phyloP scores from a whole-genome alignment of 2,329 filamentous ascomycete species.

The Penicillium sp. region DNA sequence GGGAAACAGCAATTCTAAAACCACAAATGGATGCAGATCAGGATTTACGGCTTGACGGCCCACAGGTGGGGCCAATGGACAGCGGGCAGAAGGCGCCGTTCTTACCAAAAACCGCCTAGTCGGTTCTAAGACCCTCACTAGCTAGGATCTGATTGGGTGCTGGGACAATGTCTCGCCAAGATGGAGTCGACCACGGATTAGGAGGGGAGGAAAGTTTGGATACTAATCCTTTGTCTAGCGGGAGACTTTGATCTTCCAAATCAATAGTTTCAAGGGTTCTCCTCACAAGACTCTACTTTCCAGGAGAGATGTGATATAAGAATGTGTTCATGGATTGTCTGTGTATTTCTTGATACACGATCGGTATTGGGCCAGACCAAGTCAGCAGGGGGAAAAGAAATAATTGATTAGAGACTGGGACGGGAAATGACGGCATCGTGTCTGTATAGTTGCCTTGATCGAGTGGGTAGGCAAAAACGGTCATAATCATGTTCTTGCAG shows the following conservation, averaged over 20 bases:
- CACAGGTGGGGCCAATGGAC: background rate
- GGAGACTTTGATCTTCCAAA: background rate
- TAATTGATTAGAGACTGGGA: background rate
- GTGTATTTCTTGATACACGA: background rate
- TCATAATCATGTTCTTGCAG: background rate
- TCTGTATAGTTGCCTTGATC: background rate
- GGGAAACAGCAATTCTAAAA: background rate
- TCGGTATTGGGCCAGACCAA: background rate
- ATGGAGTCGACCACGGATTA: background rate
- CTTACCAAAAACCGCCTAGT: background rate
- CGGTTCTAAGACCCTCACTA: background rate
- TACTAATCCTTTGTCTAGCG: background rate
- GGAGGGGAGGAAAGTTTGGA: background rate
- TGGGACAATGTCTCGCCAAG: background rate
- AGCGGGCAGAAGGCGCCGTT: background rate
- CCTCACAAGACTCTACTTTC: background rate
- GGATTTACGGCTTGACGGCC: slow-evolving; percentile 2
- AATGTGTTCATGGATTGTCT: background rate
- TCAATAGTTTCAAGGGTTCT: background rate
- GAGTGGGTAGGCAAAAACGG: background rate
- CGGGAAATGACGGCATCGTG: background rate
- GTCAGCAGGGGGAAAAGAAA: slow-evolving; percentile 4
- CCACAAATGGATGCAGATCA: slow-evolving; percentile 4
- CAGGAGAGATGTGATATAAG: background rate
- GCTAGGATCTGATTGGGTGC: background rate